A percentile compares a stretch with the other conserved stretches of the same genome.
phyloP scores from a whole-genome alignment of 139 green algal species.

The Chlamydomonas incerta region DNA sequence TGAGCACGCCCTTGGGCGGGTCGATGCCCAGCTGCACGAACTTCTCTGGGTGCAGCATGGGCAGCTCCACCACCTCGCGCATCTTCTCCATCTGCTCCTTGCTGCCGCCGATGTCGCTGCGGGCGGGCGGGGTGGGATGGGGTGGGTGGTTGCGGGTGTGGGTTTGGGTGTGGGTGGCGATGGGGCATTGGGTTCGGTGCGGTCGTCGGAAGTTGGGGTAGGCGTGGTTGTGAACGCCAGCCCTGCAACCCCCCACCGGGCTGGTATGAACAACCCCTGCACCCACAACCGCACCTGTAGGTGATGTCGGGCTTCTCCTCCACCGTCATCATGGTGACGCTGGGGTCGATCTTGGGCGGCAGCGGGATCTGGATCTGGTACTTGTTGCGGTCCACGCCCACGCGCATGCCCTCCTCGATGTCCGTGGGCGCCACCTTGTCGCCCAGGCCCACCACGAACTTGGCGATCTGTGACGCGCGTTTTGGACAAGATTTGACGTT shows the following conservation, averaged over 20 bases:
- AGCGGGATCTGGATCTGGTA: constrained; percentile 98
- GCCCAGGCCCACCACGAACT: constrained; percentile 99
- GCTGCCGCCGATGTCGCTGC: constrained; percentile 91
- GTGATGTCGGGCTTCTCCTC: constrained; percentile 92
- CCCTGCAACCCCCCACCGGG: no score
- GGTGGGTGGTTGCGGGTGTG: no score
- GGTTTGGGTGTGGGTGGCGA: no score
- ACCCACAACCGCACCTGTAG: constrained; percentile 42
- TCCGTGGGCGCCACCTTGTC: constrained; percentile 98
- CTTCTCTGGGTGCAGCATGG: constrained; percentile 98
- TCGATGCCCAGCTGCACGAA: constrained; percentile 98
- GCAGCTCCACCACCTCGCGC: constrained; percentile 97
- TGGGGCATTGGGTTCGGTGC: no score
- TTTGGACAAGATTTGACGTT: no score
- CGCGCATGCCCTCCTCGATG: constrained; percentile 99
- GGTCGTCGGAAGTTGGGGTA: no score
- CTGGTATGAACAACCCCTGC: no score
- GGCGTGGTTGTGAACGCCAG: no score
- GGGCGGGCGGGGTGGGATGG: no score
- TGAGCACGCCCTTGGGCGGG: constrained; percentile 90
- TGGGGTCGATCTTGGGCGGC: constrained; percentile 98
- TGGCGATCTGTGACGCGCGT: constrained; percentile 88
- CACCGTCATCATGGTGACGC: constrained; percentile 99
- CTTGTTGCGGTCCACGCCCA: constrained; percentile 98
- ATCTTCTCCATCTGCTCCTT: constrained; percentile 99